Conservation (phyloP, 1,284 basidiomycete species). For the Leccinum variabile region DNA sequence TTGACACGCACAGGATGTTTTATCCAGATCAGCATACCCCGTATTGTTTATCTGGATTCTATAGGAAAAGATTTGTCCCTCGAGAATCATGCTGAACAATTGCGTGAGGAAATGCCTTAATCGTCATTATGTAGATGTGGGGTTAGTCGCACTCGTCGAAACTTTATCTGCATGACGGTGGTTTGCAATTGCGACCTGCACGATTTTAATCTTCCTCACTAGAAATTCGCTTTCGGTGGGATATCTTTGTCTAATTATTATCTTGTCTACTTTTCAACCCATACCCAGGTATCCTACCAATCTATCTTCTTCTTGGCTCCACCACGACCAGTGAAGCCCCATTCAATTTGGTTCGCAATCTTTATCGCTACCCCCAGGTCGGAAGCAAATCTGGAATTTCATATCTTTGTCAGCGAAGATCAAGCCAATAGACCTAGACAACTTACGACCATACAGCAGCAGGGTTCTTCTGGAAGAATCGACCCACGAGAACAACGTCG, state of each 20-base stretch:
- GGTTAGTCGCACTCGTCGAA: neutral
- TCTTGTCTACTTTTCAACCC: neutral
- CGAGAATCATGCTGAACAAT: neutral
- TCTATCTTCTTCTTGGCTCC: slow-evolving; percentile 1
- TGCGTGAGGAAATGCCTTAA: neutral
- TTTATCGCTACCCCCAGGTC: slow-evolving; percentile 48
- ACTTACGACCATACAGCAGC: slow-evolving; percentile 44
- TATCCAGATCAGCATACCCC: neutral
- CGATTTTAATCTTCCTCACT: neutral
- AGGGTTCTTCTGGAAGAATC: slow-evolving; percentile 60
- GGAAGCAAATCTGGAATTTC: slow-evolving; percentile 42
- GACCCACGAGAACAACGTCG: slow-evolving; percentile 57
- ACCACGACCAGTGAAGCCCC: slow-evolving; percentile 44
- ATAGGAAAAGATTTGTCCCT: neutral
- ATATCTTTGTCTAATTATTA: neutral
- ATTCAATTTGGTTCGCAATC: slow-evolving; percentile 51
- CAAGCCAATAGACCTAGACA: neutral
- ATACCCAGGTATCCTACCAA: slow-evolving; percentile 8
- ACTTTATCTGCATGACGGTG: neutral
- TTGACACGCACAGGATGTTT: no score
- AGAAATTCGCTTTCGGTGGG: neutral
- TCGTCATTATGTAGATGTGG: neutral
- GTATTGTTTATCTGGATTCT: neutral
- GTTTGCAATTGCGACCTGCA: neutral
- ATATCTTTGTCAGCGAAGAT: neutral